Percentiles rank a stretch among this genome's conserved stretches.
Conservation (phyloP, 2,329 filamentous ascomycete species). For the Diaporthe helianthi region DNA sequence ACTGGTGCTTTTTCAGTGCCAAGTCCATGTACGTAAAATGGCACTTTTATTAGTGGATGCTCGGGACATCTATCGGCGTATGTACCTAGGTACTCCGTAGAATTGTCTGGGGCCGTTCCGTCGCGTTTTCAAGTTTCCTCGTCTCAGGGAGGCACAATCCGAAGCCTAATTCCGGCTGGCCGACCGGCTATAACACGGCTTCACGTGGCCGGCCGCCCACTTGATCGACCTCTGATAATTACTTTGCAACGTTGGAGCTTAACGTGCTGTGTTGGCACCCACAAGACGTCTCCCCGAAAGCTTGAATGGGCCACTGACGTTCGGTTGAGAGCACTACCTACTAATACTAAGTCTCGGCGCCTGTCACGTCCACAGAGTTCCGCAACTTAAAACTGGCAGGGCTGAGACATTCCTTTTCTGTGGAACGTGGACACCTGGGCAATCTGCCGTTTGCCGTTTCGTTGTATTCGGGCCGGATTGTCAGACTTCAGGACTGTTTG, state of each 20-base stretch:
- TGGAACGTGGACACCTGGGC: neutral
- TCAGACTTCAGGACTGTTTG: no score
- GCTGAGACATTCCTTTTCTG: no score
- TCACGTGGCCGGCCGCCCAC: slow-evolving; percentile 6
- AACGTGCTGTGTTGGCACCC: neutral
- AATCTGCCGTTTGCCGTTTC: neutral
- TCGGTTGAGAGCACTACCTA: neutral
- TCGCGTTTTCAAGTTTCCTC: neutral
- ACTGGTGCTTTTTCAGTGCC: slow-evolving; percentile 1
- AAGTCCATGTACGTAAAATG: neutral
- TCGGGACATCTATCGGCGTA: neutral
- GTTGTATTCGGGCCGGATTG: neutral
- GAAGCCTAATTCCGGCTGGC: neutral
- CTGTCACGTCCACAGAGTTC: neutral
- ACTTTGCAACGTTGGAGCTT: neutral
- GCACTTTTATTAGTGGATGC: no score
- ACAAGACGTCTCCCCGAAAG: neutral
- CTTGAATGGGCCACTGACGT: neutral
- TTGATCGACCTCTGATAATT: neutral
- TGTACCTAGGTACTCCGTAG: no score
- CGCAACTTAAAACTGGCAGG: no score
- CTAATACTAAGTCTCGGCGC: neutral
- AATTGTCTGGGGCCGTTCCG: neutral
- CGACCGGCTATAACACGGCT: neutral
- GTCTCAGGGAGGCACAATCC: neutral